A percentile compares a stretch with the other conserved stretches of the same genome.
Conservation (phyloP, 768 basidiomycete genomes). For the Lentinula sp. region DNA sequence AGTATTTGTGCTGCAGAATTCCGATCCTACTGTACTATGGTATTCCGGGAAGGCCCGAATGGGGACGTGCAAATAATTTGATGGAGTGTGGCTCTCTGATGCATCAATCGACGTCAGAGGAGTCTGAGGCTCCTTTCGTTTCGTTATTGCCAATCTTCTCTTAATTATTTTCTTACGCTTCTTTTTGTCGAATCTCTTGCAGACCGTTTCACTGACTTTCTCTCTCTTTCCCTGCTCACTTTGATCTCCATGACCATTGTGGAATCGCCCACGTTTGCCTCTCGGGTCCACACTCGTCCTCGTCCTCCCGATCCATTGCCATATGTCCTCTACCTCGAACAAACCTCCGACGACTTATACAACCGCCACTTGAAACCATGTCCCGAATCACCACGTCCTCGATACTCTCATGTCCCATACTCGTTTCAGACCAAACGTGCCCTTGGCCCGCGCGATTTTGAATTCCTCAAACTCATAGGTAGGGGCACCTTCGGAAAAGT, state of each 20-base stretch:
- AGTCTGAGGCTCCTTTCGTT: background rate
- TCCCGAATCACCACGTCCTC: background rate
- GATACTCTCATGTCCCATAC: conserved; percentile 8
- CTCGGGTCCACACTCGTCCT: background rate
- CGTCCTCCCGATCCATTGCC: conserved; percentile 8
- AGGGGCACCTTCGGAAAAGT: conserved; percentile 98
- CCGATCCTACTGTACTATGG: too few species aligned
- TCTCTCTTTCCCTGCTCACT: background rate
- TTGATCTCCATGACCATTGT: background rate
- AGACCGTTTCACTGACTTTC: background rate
- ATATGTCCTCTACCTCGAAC: background rate
- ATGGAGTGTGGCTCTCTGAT: background rate
- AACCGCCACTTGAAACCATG: conserved; percentile 7
- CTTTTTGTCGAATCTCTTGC: background rate
- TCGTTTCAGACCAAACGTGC: conserved; percentile 67
- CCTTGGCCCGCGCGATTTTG: conserved; percentile 92
- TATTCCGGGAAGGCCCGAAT: too few species aligned
- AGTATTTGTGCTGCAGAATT: too few species aligned
- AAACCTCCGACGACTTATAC: background rate
- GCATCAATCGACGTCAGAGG: background rate
- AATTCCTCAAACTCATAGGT: conserved; percentile 98
- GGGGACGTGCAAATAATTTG: too few species aligned
- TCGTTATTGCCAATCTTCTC: background rate
- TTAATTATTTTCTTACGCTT: background rate
- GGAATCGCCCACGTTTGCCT: background rate